Evolutionary conservation across 257 asterid species (phyloP).

Genomic region (Lavandula angustifolia): DNA sequence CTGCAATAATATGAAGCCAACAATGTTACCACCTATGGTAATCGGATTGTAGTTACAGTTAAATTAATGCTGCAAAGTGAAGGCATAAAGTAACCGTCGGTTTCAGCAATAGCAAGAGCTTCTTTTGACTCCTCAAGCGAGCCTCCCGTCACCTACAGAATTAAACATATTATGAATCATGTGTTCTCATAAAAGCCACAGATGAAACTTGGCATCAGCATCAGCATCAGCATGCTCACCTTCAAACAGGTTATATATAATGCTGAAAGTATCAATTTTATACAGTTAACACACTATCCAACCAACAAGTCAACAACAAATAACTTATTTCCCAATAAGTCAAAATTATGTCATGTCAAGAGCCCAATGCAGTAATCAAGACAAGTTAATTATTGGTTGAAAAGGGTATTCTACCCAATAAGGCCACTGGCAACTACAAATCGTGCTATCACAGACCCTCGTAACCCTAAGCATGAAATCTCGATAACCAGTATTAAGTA

Average conservation of each 20-base stretch:
- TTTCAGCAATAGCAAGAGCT: constrained; percentile 96
- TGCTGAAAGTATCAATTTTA: neutral
- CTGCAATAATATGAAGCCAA: constrained; percentile 43
- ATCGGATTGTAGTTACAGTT: constrained; percentile 1
- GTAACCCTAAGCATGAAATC: too few species aligned
- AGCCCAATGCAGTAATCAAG: too few species aligned
- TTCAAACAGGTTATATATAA: neutral
- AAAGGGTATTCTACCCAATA: neutral
- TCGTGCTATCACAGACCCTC: too few species aligned
- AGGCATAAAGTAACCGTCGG: constrained; percentile 64
- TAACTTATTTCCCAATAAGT: neutral
- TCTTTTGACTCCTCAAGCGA: constrained; percentile 89
- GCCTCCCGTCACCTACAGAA: constrained; percentile 86
- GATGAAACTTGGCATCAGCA: too few species aligned
- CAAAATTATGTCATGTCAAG: neutral
- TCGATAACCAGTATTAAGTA: neutral
- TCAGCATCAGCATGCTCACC: neutral
- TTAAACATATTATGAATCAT: constrained; percentile 17
- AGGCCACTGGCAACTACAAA: neutral
- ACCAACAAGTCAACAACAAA: neutral
- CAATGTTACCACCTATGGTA: constrained; percentile 20
- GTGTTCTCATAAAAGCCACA: constrained; percentile 10
- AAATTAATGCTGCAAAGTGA: constrained; percentile 16
- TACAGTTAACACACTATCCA: constrained; percentile 13
- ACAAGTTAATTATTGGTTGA: too few species aligned